Conservation (phyloP, 805 yeast species). For the Pichia gijzeniarum region DNA sequence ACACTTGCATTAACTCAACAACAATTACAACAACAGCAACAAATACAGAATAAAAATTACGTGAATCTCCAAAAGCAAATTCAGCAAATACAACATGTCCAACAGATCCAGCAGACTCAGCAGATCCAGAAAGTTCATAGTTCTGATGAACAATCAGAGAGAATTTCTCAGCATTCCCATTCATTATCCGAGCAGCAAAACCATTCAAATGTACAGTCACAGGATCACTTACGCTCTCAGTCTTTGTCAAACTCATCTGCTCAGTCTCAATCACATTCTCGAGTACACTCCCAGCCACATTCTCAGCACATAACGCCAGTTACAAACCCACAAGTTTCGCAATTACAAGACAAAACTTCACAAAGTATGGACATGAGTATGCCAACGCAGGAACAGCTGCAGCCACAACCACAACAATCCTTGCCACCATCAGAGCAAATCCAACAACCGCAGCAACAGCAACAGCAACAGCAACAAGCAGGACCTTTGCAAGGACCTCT, state of each 20-base stretch:
- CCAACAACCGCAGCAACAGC: conserved; percentile 3
- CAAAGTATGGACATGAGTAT: not conserved
- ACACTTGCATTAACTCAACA: conserved; percentile 4
- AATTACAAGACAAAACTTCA: not conserved
- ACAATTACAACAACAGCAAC: conserved; percentile 9
- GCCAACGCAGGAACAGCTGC: conserved; percentile 6
- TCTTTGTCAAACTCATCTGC: too few species aligned
- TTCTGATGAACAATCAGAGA: not conserved
- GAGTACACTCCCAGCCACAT: not conserved
- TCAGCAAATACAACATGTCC: conserved; percentile 2
- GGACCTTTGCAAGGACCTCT: not conserved
- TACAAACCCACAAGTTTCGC: not conserved
- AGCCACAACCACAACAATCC: too few species aligned
- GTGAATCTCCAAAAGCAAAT: conserved; percentile 2
- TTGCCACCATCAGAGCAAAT: conserved; percentile 11
- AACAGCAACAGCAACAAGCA: conserved; percentile 4
- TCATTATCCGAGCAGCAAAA: too few species aligned
- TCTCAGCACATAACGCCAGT: not conserved
- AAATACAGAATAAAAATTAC: conserved; percentile 5
- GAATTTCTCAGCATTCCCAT: too few species aligned
- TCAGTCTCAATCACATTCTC: not conserved
- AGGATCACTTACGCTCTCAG: too few species aligned
- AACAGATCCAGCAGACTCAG: not conserved
- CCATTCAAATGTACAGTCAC: too few species aligned
- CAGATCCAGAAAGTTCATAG: not conserved